Percentiles rank a stretch among this genome's conserved stretches.
phyloP scores from a whole-genome alignment of 768 basidiomycete species.

The Lentinus brumalis region DNA sequence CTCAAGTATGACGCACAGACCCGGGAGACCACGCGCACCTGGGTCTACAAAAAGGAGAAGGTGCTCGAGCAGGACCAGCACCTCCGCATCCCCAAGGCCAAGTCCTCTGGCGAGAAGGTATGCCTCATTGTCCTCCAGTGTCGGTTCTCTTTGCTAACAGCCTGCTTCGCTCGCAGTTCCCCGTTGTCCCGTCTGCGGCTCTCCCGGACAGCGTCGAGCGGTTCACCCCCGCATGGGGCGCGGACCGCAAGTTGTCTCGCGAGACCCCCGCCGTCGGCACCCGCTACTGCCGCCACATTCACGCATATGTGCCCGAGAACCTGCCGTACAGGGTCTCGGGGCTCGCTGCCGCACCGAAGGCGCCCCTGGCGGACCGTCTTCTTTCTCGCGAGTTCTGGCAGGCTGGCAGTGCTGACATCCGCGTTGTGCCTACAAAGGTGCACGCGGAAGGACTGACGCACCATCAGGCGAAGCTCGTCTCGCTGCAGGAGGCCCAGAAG shows the following conservation, averaged over 20 bases:
- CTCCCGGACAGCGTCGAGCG: constrained; percentile 1
- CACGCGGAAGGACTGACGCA: constrained; percentile 20
- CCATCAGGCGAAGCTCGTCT: constrained; percentile 16
- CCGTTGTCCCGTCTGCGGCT: constrained; percentile 9
- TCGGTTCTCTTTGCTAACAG: not conserved
- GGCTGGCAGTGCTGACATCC: constrained; percentile 1
- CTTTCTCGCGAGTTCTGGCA: constrained; percentile 2
- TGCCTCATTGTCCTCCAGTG: not conserved
- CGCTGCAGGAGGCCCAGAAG: constrained; percentile 21
- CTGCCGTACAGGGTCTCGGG: constrained; percentile 20
- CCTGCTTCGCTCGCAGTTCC: not conserved
- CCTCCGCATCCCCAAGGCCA: constrained; percentile 15
- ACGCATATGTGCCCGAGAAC: constrained; percentile 22
- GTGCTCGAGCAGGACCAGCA: constrained; percentile 4
- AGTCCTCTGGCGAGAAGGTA: constrained; percentile 12
- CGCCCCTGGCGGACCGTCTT: constrained; percentile 13
- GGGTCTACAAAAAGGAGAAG: constrained; percentile 10
- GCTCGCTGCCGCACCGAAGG: constrained; percentile 12
- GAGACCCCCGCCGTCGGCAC: constrained; percentile 14
- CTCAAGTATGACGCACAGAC: constrained; percentile 1
- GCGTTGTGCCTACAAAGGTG: constrained; percentile 8
- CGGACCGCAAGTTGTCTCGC: not conserved
- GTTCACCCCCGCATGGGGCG: constrained; percentile 1
- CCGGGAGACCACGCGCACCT: constrained; percentile 7
- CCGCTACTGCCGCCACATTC: constrained; percentile 23